Percentiles rank a stretch among this genome's conserved stretches.
Evolutionary conservation across 2,329 filamentous ascomycete species (phyloP).

Genomic region (Chrysoporthe cubensis): DNA sequence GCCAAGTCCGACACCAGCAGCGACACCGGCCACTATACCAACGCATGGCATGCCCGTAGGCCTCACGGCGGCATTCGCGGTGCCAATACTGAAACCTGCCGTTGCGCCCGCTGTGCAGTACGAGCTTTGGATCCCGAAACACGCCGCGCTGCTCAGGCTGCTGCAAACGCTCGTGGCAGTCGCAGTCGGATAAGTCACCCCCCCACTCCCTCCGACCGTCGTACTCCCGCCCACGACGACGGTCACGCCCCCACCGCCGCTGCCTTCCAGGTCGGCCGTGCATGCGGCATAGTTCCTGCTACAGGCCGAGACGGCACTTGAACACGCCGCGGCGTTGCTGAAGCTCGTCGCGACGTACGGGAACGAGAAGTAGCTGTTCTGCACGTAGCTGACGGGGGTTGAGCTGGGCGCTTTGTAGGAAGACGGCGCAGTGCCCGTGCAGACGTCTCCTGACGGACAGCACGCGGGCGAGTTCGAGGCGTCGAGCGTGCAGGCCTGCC

Average conservation of each 20-base stretch:
- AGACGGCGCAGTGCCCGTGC: slow-evolving; percentile 58
- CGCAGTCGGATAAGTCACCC: slow-evolving; percentile 44
- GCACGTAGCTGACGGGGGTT: slow-evolving; percentile 53
- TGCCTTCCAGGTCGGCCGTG: slow-evolving; percentile 49
- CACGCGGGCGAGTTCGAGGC: slow-evolving; percentile 54
- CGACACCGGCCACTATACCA: slow-evolving; percentile 34
- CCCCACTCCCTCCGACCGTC: slow-evolving; percentile 45
- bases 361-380: slow-evolving; percentile 63
- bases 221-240: slow-evolving; percentile 60
- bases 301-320: slow-evolving; percentile 55
- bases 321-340: slow-evolving; percentile 54
- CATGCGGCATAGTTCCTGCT: slow-evolving; percentile 58
- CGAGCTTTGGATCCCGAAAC: slow-evolving; percentile 47
- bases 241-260: slow-evolving; percentile 52
- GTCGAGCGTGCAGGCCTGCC: slow-evolving; percentile 56
- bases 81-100: slow-evolving; percentile 34
- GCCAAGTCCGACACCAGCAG: slow-evolving; percentile 30
- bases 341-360: slow-evolving; percentile 60
- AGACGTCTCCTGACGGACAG: slow-evolving; percentile 54
- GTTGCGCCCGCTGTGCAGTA: slow-evolving; percentile 43
- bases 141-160: slow-evolving; percentile 58
- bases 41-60: slow-evolving; percentile 33
- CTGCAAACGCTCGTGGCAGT: slow-evolving; percentile 59
- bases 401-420: slow-evolving; percentile 40
- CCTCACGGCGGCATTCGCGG: slow-evolving; percentile 33